Conservation (phyloP, 2,329 filamentous ascomycete species). For the Aspergillus quadrilineatus region DNA sequence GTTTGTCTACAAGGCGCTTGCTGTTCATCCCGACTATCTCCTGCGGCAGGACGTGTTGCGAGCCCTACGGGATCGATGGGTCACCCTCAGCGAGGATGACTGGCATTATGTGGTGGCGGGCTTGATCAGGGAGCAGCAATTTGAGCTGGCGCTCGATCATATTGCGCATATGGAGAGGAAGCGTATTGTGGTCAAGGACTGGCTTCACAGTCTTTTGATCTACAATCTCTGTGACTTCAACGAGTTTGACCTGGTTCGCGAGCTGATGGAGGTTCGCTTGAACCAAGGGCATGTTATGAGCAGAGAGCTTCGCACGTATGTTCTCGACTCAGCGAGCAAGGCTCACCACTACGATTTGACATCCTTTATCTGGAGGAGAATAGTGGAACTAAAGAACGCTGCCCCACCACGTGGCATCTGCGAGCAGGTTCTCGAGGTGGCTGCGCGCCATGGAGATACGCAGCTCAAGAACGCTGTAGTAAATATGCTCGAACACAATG, state of each 20-base stretch:
- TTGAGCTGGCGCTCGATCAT: constrained; percentile 73
- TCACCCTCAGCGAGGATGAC: constrained; percentile 60
- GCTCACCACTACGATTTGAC: constrained; percentile 63
- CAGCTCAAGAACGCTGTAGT: constrained; percentile 70
- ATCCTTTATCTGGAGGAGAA: constrained; percentile 68
- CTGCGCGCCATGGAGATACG: constrained; percentile 66
- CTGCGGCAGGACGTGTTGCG: constrained; percentile 69
- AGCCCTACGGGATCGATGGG: constrained; percentile 66
- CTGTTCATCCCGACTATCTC: constrained; percentile 82
- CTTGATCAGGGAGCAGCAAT: constrained; percentile 75
- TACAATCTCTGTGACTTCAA: constrained; percentile 69
- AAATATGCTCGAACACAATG: constrained; percentile 60
- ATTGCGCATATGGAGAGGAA: constrained; percentile 65
- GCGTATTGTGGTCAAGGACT: constrained; percentile 58
- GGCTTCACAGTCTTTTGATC: constrained; percentile 77
- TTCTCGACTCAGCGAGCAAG: constrained; percentile 73
- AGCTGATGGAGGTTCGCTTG: constrained; percentile 62
- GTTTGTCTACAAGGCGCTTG: constrained; percentile 55
- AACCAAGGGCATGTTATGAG: constrained; percentile 50
- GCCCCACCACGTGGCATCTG: constrained; percentile 65
- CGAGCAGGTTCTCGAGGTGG: constrained; percentile 68
- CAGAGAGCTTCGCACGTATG: constrained; percentile 63
- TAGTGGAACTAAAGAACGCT: constrained; percentile 59
- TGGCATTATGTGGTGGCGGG: constrained; percentile 69
- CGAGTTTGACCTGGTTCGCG: constrained; percentile 75